Base-by-base conservation (phyloP, 1,284 basidiomycete genomes). In the Paramarasmius palmivorus region DNA sequence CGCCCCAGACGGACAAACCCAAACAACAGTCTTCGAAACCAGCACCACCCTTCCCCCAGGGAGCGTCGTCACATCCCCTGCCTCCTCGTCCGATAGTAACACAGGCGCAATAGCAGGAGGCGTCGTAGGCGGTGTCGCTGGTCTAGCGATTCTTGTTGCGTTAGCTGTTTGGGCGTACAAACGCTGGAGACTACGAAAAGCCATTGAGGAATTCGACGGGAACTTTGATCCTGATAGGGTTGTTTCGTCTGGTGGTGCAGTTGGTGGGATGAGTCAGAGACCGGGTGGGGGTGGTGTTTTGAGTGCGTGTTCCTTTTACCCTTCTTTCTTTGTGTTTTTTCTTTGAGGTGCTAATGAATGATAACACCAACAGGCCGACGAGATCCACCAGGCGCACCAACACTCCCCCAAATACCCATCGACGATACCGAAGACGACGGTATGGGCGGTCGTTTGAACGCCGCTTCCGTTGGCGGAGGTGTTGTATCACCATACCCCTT, bases 391-490 rank as follows among this genome's bases (percentile, higher is more conserved):
- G n/a, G n/a, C n/a, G 42, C 23, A 15, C 19, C 26, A 9, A 46
- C 34, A n/a, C 49, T 45, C 22, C 41, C 41, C 20, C 35, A 44
- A 35, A 38, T 42, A 25, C 39, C 41, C 15, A 32, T 51, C 26
- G 49, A 56, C 39, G 59, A 59, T 1, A 62, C 66, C 7, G 66
- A 68, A 26, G 72, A 73, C 51, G 71, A 74, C 44, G 72, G 73
- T 1, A 70, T 74, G 61, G 70, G 72, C 15, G 73, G 72, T 10
- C 60, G 73, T 15, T 51, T 75, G 17, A 63, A 59, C 2, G 65
- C 62, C 0, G 65, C 66, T 12, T 66, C 64, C 1, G 62, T 69
- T 1, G 71, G 71, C 26, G 73, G 68, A 1, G 73, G 70, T 1
- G 66, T 73, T 49, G 68, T 74, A 12, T 65, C 67, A 29, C 73